Percentiles rank a stretch among this genome's conserved stretches.
Conservation (phyloP, 2,329 filamentous ascomycete species). For the Westerdykella ornata region DNA sequence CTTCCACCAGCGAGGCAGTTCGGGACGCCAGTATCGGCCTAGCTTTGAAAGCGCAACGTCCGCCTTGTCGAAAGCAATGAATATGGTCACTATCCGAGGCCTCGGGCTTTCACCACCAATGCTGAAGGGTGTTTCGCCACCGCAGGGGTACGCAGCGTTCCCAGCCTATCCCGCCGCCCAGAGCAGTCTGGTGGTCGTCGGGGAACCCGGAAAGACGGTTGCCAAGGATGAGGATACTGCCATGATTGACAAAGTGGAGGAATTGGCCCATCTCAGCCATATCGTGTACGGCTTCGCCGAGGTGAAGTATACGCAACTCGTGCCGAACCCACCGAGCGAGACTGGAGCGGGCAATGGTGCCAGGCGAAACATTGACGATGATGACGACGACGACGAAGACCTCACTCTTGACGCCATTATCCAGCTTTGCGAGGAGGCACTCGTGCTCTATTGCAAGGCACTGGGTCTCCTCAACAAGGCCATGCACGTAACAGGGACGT, state of each 20-base stretch:
- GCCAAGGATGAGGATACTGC: slow-evolving; percentile 70
- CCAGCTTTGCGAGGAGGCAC: slow-evolving; percentile 81
- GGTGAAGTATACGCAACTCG: slow-evolving; percentile 96
- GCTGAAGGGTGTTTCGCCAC: slow-evolving; percentile 60
- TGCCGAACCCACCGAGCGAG: slow-evolving; percentile 73
- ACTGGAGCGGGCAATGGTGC: slow-evolving; percentile 52
- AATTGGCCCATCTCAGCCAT: slow-evolving; percentile 86
- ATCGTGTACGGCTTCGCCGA: slow-evolving; percentile 97
- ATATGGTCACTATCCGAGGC: slow-evolving; percentile 77
- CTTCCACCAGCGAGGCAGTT: slow-evolving; percentile 64
- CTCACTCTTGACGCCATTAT: slow-evolving; percentile 82
- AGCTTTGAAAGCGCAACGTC: slow-evolving; percentile 74
- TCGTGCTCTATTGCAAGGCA: slow-evolving; percentile 94
- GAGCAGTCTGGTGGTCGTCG: slow-evolving; percentile 59
- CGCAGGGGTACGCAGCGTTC: slow-evolving; percentile 71
- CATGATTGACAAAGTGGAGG: slow-evolving; percentile 77
- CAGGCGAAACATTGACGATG: slow-evolving; percentile 40
- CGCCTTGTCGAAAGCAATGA: slow-evolving; percentile 88
- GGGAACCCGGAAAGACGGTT: slow-evolving; percentile 55
- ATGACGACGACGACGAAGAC: slow-evolving; percentile 60
- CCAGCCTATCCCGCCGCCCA: slow-evolving; percentile 73
- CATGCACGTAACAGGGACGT: slow-evolving; percentile 88
- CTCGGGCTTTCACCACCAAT: slow-evolving; percentile 61
- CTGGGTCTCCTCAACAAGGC: slow-evolving; percentile 83
- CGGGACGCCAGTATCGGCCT: slow-evolving; percentile 69